phyloP scores from a whole-genome alignment of 2,329 filamentous ascomycete species.

The Pyrenophora graminea region DNA sequence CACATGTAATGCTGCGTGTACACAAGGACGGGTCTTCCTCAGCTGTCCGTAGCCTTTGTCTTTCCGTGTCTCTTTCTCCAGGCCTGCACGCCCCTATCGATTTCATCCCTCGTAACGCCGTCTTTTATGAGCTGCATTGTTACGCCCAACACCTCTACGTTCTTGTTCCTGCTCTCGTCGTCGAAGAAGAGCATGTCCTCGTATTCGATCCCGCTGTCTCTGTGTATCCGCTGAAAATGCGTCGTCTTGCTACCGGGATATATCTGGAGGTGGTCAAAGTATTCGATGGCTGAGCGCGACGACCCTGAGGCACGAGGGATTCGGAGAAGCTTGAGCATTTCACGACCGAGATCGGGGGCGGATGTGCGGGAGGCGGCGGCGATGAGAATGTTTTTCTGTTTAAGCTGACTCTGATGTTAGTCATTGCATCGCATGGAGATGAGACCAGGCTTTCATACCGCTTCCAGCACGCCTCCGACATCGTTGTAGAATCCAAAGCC shows the following conservation, averaged over 20 bases:
- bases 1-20: no score
- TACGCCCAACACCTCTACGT: slow-evolving; percentile 79
- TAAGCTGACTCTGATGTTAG: slow-evolving; percentile 37
- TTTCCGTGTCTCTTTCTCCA: slow-evolving; percentile 76
- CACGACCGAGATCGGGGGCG: slow-evolving; percentile 76
- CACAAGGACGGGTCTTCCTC: background rate
- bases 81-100: slow-evolving; percentile 76
- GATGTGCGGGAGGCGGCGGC: slow-evolving; percentile 80
- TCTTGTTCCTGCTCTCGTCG: slow-evolving; percentile 83
- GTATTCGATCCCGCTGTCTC: slow-evolving; percentile 71
- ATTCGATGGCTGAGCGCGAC: slow-evolving; percentile 49
- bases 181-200: slow-evolving; percentile 96
- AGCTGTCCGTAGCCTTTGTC: slow-evolving; percentile 9
- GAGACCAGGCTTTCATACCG: slow-evolving; percentile 27
- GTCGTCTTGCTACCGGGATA: slow-evolving; percentile 80
- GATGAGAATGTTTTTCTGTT: slow-evolving; percentile 58
- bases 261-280: slow-evolving; percentile 64
- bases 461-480: slow-evolving; percentile 48
- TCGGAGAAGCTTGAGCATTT: slow-evolving; percentile 77
- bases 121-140: slow-evolving; percentile 82
- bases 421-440: background rate
- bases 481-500: slow-evolving; percentile 54
- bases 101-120: slow-evolving; percentile 74
- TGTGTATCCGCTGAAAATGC: slow-evolving; percentile 77
- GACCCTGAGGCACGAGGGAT: slow-evolving; percentile 58